Percentiles rank a stretch among this genome's conserved stretches.
phyloP scores from a whole-genome alignment of 2,329 filamentous ascomycete species.

The Ambrosiella cleistominuta region DNA sequence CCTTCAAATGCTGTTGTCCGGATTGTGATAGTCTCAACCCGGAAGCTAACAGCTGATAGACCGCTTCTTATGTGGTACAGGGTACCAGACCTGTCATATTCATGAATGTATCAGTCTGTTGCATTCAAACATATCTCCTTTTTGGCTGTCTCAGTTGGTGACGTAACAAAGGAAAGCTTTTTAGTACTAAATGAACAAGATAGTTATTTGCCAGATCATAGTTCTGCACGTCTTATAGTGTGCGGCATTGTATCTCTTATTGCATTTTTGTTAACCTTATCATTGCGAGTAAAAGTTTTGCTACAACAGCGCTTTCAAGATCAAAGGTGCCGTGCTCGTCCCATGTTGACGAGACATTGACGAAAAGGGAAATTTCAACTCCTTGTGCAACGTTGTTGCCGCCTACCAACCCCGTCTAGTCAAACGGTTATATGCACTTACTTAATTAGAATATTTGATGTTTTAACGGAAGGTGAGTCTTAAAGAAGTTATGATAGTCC shows the following conservation, averaged over 20 bases:
- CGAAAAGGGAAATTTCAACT: not conserved
- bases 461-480: not conserved
- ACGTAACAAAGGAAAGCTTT: too few relatives aligned
- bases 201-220: too few relatives aligned
- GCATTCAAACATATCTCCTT: too few relatives aligned
- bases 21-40: not conserved
- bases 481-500: not conserved
- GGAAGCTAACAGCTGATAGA: not conserved
- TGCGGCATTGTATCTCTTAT: not conserved
- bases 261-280: not conserved
- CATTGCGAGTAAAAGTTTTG: not conserved
- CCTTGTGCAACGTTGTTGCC: not conserved
- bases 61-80: not conserved
- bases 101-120: too few relatives aligned
- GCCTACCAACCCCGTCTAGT: not conserved
- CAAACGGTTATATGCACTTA: not conserved
- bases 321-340: not conserved
- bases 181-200: too few relatives aligned
- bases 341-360: not conserved
- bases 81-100: too few relatives aligned
- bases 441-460: not conserved
- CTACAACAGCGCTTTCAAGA: not conserved
- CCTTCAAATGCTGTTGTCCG: not conserved
- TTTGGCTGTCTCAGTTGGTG: too few relatives aligned
- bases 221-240: too few relatives aligned